These are phyloP conservation scores for Pezicula rhizophila DNA, from an alignment of 2,329 filamentous ascomycete species.

Conservation along the genomic window DNA sequence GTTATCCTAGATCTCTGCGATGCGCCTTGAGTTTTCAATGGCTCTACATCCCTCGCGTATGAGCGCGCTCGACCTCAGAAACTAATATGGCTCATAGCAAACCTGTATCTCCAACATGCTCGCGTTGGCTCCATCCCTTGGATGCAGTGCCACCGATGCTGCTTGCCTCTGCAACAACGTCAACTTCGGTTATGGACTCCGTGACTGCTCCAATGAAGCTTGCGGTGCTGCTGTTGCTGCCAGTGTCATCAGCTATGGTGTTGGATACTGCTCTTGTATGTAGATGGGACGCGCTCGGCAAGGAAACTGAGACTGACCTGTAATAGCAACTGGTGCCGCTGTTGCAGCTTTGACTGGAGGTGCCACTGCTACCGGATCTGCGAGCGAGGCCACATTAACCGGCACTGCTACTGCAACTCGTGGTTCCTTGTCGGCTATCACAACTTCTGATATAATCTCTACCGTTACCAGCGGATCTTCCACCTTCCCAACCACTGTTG, in stretches of 20 bases:
- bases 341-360: slow-evolving; percentile 2
- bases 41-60: not conserved
- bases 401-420: slow-evolving; percentile 3
- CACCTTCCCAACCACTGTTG: slow-evolving; percentile 17
- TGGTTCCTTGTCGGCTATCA: slow-evolving; percentile 14
- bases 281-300: not conserved
- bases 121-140: slow-evolving; percentile 31
- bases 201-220: slow-evolving; percentile 38
- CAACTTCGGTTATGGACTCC: slow-evolving; percentile 39
- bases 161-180: slow-evolving; percentile 37
- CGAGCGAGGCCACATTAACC: not conserved
- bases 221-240: slow-evolving; percentile 27
- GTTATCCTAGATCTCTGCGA: slow-evolving; percentile 7
- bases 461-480: slow-evolving; percentile 15
- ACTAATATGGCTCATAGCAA: slow-evolving; percentile 22
- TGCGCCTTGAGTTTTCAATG: not conserved
- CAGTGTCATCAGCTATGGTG: slow-evolving; percentile 25
- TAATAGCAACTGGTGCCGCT: slow-evolving; percentile 1
- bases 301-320: not conserved
- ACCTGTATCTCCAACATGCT: slow-evolving; percentile 41
- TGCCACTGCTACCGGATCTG: slow-evolving; percentile 1
- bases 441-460: slow-evolving; percentile 19
- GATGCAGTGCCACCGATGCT: slow-evolving; percentile 31
- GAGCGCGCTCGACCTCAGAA: not conserved
- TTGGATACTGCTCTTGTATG: slow-evolving; percentile 21